phyloP scores from a whole-genome alignment of 495 filamentous ascomycete species.

The Penicillium samsonianum region DNA sequence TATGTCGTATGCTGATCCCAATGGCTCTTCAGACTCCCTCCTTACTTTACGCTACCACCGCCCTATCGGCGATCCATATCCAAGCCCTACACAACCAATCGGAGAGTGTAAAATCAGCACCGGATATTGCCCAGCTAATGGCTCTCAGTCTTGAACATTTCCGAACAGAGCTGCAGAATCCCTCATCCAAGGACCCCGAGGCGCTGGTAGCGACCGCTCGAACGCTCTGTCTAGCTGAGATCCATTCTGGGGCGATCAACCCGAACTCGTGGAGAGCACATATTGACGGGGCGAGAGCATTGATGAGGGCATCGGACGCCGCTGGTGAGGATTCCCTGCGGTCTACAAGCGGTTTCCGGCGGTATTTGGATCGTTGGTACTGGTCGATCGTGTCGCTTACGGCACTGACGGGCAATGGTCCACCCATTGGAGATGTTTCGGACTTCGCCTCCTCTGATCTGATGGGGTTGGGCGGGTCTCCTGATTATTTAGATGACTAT shows the following conservation, averaged over 20 bases:
- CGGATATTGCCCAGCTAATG: conserved; percentile 48
- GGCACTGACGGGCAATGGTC: conserved; percentile 48
- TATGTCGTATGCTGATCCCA: conserved; percentile 49
- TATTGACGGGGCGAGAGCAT: conserved; percentile 45
- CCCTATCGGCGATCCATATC: conserved; percentile 50
- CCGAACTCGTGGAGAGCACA: conserved; percentile 51
- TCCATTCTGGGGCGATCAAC: conserved; percentile 49
- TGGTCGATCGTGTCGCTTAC: conserved; percentile 50
- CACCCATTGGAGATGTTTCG: conserved; percentile 39
- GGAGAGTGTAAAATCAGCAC: conserved; percentile 44
- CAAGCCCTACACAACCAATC: conserved; percentile 47
- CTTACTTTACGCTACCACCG: conserved; percentile 48
- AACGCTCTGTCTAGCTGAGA: conserved; percentile 51
- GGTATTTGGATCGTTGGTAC: conserved; percentile 50
- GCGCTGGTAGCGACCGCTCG: conserved; percentile 49
- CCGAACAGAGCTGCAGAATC: conserved; percentile 44
- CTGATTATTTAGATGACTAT: conserved; percentile 51
- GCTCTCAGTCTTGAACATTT: conserved; percentile 50
- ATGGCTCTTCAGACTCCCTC: conserved; percentile 51
- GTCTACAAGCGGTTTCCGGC: conserved; percentile 41
- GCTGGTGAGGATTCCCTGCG: conserved; percentile 31
- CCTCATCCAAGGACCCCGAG: conserved; percentile 39
- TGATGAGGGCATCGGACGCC: conserved; percentile 39
- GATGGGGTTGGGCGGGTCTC: conserved; percentile 21
- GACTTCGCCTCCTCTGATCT: conserved; percentile 23